Evolutionary conservation across 2,329 filamentous ascomycete species (phyloP).

Genomic region (Pseudocercospora vitis): DNA sequence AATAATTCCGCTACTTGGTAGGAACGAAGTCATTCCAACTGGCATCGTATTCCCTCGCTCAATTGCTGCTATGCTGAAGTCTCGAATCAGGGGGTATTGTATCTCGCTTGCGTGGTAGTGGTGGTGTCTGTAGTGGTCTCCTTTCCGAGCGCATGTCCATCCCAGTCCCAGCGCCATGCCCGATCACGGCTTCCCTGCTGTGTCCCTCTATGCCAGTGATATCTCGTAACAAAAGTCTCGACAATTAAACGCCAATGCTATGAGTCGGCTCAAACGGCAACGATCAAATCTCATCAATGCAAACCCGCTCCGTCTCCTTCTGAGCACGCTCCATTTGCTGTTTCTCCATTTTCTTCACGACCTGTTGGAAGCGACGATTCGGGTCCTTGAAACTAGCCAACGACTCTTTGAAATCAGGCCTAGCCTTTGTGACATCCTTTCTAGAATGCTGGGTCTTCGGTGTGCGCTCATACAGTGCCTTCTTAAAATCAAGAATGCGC

Average conservation of each 20-base stretch:
- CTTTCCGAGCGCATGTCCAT: not conserved
- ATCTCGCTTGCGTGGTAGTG: too few relatives aligned
- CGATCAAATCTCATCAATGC: not conserved
- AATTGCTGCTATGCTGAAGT: too few relatives aligned
- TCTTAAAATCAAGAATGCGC: conserved; percentile 17
- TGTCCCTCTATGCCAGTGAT: conserved; percentile 2
- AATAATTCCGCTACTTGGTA: too few relatives aligned
- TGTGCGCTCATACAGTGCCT: conserved; percentile 14
- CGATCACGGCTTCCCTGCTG: not conserved
- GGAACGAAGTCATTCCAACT: too few relatives aligned
- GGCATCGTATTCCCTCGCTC: too few relatives aligned
- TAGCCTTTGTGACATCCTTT: too few relatives aligned
- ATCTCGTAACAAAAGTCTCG: not conserved
- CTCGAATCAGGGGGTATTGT: not conserved
- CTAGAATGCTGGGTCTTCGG: not conserved
- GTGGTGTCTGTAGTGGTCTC: not conserved
- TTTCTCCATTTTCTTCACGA: too few relatives aligned
- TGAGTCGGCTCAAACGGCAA: too few relatives aligned
- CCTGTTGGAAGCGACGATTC: too few relatives aligned
- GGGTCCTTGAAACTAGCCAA: too few relatives aligned
- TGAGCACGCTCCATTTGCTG: not conserved
- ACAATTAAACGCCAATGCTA: not conserved
- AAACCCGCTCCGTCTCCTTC: not conserved
- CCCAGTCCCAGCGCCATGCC: not conserved
- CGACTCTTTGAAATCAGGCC: too few relatives aligned